A percentile compares a stretch with the other conserved stretches of the same genome.
Conservation (phyloP, 2,329 filamentous ascomycete genomes). For the Epicoccum nigrum region DNA sequence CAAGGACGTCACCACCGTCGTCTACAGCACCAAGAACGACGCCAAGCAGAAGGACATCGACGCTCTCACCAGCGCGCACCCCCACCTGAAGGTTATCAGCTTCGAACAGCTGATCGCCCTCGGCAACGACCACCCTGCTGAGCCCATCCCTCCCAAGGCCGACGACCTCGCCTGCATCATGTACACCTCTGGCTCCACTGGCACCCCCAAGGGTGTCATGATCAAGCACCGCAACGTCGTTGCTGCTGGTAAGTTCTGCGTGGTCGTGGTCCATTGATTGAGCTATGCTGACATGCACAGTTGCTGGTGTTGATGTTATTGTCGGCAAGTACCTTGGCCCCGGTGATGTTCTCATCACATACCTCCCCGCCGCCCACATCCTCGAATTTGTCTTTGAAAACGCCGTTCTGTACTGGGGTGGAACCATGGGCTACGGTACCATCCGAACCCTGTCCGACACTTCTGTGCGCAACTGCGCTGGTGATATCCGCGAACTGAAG, state of each 20-base stretch:
- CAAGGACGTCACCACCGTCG: conserved; percentile 62
- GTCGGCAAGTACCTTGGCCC: conserved; percentile 80
- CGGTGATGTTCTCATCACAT: conserved; percentile 81
- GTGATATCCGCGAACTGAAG: conserved; percentile 90
- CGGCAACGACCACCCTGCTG: conserved; percentile 69
- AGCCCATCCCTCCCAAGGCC: conserved; percentile 73
- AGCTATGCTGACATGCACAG: conserved; percentile 32
- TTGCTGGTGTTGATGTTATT: conserved; percentile 80
- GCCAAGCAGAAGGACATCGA: conserved; percentile 60
- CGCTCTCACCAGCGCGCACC: conserved; percentile 59
- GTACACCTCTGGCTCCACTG: conserved; percentile 88
- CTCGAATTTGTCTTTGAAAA: conserved; percentile 97
- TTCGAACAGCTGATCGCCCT: conserved; percentile 62
- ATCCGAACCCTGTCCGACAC: conserved; percentile 85
- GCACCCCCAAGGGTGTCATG: conserved; percentile 85
- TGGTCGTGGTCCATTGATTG: not conserved
- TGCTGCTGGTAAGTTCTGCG: conserved; percentile 67
- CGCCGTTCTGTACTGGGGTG: conserved; percentile 84
- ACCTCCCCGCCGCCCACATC: conserved; percentile 93
- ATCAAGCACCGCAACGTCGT: conserved; percentile 81
- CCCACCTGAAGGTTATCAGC: conserved; percentile 60
- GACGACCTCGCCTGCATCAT: conserved; percentile 82
- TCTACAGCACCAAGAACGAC: conserved; percentile 64
- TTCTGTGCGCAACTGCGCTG: conserved; percentile 86
- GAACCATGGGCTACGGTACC: conserved; percentile 90